These are phyloP conservation scores for Lentinula raphanica DNA, from an alignment of 768 basidiomycete species.

Conservation along the genomic window DNA sequence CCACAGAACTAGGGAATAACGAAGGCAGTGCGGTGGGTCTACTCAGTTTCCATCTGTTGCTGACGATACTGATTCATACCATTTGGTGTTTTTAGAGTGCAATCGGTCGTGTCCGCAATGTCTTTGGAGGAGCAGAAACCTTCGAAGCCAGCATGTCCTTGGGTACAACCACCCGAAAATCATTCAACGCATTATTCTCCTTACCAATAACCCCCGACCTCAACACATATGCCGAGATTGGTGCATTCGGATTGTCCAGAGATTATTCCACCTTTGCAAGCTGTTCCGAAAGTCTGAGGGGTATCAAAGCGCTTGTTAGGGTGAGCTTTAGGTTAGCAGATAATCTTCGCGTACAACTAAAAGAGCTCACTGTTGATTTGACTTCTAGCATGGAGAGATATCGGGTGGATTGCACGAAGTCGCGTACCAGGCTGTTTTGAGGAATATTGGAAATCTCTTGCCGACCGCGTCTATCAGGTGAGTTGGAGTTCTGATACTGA, in stretches of 20 bases:
- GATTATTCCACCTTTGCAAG: constrained; percentile 80
- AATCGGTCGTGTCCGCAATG: constrained; percentile 78
- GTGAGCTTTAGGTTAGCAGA: constrained; percentile 57
- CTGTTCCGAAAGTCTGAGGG: constrained; percentile 58
- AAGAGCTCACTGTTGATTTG: constrained; percentile 9
- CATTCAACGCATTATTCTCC: constrained; percentile 67
- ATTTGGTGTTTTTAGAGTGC: constrained; percentile 43
- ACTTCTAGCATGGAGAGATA: constrained; percentile 30
- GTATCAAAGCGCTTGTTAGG: constrained; percentile 63
- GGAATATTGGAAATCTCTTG: constrained; percentile 67
- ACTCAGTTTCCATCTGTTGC: background rate
- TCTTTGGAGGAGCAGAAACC: constrained; percentile 87
- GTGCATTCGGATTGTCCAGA: constrained; percentile 67
- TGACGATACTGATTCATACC: background rate
- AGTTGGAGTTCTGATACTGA: constrained; percentile 8
- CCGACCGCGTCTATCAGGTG: constrained; percentile 82
- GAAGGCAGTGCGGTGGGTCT: constrained; percentile 86
- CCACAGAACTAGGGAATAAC: constrained; percentile 89
- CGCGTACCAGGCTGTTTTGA: constrained; percentile 75
- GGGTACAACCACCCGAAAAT: constrained; percentile 82
- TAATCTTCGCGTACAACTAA: constrained; percentile 9
- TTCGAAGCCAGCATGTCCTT: constrained; percentile 77
- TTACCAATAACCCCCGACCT: constrained; percentile 57
- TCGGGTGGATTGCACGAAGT: constrained; percentile 62
- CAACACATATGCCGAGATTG: constrained; percentile 63